Base-by-base conservation (phyloP, 331 rosid species). In the Quercus tomentella region DNA sequence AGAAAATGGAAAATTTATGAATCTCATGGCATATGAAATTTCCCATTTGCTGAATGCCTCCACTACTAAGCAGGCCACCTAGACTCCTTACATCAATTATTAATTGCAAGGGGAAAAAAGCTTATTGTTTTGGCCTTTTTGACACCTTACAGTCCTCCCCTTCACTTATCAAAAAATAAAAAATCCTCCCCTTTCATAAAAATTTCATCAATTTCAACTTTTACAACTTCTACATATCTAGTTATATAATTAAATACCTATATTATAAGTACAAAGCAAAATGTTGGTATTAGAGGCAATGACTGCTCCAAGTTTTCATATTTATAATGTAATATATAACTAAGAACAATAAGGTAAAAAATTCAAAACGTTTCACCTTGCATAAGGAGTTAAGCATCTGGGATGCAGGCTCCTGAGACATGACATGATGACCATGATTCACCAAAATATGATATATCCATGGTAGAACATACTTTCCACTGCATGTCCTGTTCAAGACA, bases 381-480 rank as follows among this genome's bases (percentile, higher is more conserved):
- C 70, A 74, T 75, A 95, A 84, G 76, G 91, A 84, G 85, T 91
- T 88, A 58, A 91, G 89, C 79, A 84, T 72, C 67, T 56, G 83
- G 26, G 85, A 72, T 30, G 61, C 73, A 14, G 80, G 86, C 71
- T 91, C 89, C 55, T 88, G 83, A 51, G 86, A 87, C 80, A 80
- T 80, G 72, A 87, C 51, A 82, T 79, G 83, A 68, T 85, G 89
- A 89, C 89, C 80, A 62, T 90, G 94, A 80, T 83, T 88, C 77
- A 88, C 86, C 84, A 93, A 76, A 73, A 91, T 89, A 90, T 86
- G 71, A 80, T 89, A 84, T 49, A 96, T 90, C 99, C 99, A 96
- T 23, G 94, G 98, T 79, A 96, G 89, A 74, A 85, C 89, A 21
- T 83, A 79, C 82, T 90, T 89, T 79, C 97, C 93, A 0, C 83